Conservation (phyloP, 371 early-diverging fungal species). For the Apophysomyces elegans region DNA sequence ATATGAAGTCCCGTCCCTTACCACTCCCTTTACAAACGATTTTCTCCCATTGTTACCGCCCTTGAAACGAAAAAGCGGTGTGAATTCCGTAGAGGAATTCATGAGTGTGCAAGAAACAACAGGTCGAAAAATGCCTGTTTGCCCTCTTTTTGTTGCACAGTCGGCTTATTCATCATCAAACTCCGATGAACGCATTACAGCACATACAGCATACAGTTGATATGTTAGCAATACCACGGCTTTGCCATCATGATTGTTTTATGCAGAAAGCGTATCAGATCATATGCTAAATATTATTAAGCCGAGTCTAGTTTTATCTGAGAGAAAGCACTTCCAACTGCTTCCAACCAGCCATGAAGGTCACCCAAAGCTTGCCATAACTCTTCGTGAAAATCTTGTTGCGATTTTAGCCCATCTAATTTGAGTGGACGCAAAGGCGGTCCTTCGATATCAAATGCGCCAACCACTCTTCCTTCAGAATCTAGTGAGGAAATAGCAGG, state of each 20-base stretch:
- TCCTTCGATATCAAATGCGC: not conserved
- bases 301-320: slow-evolving; percentile 5
- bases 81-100: not conserved
- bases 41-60: too few species aligned
- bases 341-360: slow-evolving; percentile 37
- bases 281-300: not conserved
- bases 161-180: not conserved
- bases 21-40: not conserved
- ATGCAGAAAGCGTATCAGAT: not conserved
- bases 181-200: not conserved
- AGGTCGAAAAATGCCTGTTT: not conserved
- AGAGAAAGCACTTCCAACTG: slow-evolving; percentile 23
- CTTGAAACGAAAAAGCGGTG: not conserved
- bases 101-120: not conserved
- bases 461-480: slow-evolving; percentile 6
- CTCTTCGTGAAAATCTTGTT: slow-evolving; percentile 33
- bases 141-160: not conserved
- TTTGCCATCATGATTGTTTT: not conserved
- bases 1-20: not conserved
- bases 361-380: slow-evolving; percentile 32
- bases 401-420: slow-evolving; percentile 31
- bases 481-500: not conserved
- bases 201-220: too few species aligned
- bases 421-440: slow-evolving; percentile 24
- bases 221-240: too few species aligned